Evolutionary conservation across 768 basidiomycete genomes (phyloP).

Genomic region (Rhodotorula sphaerocarpa): DNA sequence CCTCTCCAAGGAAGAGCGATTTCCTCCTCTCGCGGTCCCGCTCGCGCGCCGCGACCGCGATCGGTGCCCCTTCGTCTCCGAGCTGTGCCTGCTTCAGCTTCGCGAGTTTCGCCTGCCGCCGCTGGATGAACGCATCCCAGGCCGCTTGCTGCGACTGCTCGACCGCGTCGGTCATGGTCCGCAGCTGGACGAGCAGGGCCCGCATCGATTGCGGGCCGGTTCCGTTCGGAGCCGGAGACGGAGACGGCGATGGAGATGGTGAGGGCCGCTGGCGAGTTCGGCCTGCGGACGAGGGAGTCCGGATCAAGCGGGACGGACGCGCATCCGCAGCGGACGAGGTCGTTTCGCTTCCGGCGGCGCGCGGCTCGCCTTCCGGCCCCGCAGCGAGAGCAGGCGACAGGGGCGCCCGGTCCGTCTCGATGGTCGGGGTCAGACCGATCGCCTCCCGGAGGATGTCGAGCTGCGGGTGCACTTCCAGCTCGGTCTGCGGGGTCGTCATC

Average conservation of each 20-base stretch:
- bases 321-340: neutral
- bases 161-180: slow-evolving; percentile 48
- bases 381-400: neutral
- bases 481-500: slow-evolving; percentile 12
- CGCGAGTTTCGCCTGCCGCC: slow-evolving; percentile 47
- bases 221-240: too few species aligned
- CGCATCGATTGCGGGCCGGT: slow-evolving; percentile 35
- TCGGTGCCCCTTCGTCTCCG: slow-evolving; percentile 3
- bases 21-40: slow-evolving; percentile 51
- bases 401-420: slow-evolving; percentile 9
- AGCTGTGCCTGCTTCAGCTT: slow-evolving; percentile 46
- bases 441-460: slow-evolving; percentile 56
- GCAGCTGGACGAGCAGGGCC: slow-evolving; percentile 34
- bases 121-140: slow-evolving; percentile 77
- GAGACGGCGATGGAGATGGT: neutral
- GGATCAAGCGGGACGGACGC: slow-evolving; percentile 16
- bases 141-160: slow-evolving; percentile 57
- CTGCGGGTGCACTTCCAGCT: slow-evolving; percentile 61
- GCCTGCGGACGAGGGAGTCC: slow-evolving; percentile 1
- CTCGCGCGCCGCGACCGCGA: neutral
- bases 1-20: slow-evolving; percentile 45
- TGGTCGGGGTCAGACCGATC: slow-evolving; percentile 32
- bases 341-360: too few species aligned
- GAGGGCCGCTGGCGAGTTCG: neutral
- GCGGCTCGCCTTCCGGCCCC: too few species aligned